phyloP scores from a whole-genome alignment of 495 filamentous ascomycete species.

The Hyaloscypha finlandica region DNA sequence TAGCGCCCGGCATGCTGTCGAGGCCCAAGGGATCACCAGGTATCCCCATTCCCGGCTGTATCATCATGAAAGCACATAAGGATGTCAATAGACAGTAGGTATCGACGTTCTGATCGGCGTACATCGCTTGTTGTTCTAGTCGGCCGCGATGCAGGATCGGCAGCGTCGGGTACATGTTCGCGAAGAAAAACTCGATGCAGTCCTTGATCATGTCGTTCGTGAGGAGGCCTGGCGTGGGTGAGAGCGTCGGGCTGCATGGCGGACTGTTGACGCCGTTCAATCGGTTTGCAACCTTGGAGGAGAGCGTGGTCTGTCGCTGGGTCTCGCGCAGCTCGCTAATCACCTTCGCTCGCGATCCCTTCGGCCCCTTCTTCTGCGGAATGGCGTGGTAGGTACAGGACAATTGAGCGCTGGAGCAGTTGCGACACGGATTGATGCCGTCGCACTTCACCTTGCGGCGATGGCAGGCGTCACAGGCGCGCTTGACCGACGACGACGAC shows the following conservation, averaged over 20 bases:
- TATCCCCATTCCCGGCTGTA: conserved; percentile 74
- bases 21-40: conserved; percentile 54
- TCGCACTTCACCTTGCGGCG: conserved; percentile 82
- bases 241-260: conserved; percentile 43
- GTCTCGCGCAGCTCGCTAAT: conserved; percentile 74
- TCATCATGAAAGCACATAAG: conserved; percentile 81
- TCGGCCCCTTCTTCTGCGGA: conserved; percentile 84
- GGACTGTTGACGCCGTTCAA: conserved; percentile 45
- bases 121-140: conserved; percentile 63
- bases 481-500: conserved; percentile 53
- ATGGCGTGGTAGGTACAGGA: conserved; percentile 81
- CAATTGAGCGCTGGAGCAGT: conserved; percentile 67
- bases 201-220: conserved; percentile 61
- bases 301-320: conserved; percentile 60
- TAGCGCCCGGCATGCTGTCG: conserved; percentile 54
- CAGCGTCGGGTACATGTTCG: conserved; percentile 80
- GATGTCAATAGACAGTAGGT: conserved; percentile 79
- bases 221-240: conserved; percentile 58
- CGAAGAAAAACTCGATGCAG: conserved; percentile 83
- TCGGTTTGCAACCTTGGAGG: conserved; percentile 47
- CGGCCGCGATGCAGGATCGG: conserved; percentile 73
- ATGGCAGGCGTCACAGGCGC: conserved; percentile 82
- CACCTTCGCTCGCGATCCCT: conserved; percentile 79
- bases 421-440: conserved; percentile 68
- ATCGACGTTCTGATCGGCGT: conserved; percentile 65